Base-by-base conservation (phyloP, 2,329 filamentous ascomycete genomes). In the Seiridium cupressi region DNA sequence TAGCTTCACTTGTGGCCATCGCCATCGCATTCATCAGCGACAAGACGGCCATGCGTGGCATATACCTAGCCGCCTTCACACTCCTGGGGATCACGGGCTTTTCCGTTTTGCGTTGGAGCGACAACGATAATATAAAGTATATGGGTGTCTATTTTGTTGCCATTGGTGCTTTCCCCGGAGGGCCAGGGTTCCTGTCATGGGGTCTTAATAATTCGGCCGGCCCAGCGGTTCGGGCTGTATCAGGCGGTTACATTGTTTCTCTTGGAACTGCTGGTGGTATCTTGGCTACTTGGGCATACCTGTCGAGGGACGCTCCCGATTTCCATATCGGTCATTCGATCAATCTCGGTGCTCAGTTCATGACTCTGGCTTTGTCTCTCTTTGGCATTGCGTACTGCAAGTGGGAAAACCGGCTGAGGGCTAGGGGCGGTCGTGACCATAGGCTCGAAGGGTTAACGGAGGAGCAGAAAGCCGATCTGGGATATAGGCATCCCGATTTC, bases 201-300 rank as follows among this genome's bases (percentile, higher is more conserved):
- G 83, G 78, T 0, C 76, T 86, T 59, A 87, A 87, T 68, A 87
- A 87, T 63, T 78, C 84, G 0, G 79, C 80, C 0, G 84, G 84
- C 0, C 83, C 84, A 0, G 79, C 83, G 8, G 75, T 86, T 1
- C 79, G 84, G 32, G 84, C 84, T 4, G 81, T 87, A 0, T 79
- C 82, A 0, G 78, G 81, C 31, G 84, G 76, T 3, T 87, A 83
- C 62, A 80, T 87, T 44, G 80, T 84, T 9, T 78, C 76, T 0
- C 66, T 87, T 2, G 84, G 84, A 9, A 86, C 82, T 1, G 74
- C 82, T 9, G 84, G 84, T 44, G 84, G 83, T 34, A 82, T 87
- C 46, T 71, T 87, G 3, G 81, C 84, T 47, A 78, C 75, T 11
- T 85, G 83, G 83, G 84, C 82, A 0, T 86, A 86, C 65, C 71